Conservation (phyloP, 495 filamentous ascomycete genomes). For the Thozetella sp. region DNA sequence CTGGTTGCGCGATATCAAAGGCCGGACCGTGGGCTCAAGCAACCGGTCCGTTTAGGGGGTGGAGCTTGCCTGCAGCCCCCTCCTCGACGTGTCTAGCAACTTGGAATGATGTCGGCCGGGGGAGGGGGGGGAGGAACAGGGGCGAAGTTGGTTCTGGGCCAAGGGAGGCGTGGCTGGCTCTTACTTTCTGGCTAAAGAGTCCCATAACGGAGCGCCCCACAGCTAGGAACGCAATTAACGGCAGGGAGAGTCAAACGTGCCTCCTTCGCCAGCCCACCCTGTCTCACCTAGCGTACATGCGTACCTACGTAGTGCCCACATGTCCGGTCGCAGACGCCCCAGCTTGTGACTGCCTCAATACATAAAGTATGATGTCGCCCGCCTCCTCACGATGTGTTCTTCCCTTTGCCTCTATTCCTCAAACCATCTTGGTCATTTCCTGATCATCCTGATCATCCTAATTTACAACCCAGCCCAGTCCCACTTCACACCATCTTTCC, state of each 20-base stretch:
- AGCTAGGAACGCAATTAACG: neutral
- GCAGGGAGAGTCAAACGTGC: neutral
- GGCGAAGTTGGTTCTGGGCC: too few relatives aligned
- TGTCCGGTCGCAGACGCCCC: neutral
- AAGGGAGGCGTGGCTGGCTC: neutral
- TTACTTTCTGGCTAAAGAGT: neutral
- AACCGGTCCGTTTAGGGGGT: too few relatives aligned
- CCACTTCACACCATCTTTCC: neutral
- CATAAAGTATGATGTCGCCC: neutral
- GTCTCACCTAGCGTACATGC: neutral
- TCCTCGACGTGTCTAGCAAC: neutral
- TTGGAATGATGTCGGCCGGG: neutral
- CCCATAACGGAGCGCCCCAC: neutral
- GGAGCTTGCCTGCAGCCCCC: neutral
- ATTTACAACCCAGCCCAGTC: neutral
- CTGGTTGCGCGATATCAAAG: too few relatives aligned
- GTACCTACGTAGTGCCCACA: neutral
- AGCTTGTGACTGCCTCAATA: neutral
- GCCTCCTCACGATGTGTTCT: neutral
- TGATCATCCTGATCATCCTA: neutral
- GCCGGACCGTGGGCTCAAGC: too few relatives aligned
- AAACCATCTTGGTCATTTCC: too few relatives aligned
- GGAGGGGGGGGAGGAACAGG: neutral
- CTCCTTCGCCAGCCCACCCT: neutral
- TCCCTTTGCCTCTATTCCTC: too few relatives aligned